A percentile compares a stretch with the other conserved stretches of the same genome.
These are phyloP conservation scores for Globisporangium carolinianum DNA, from an alignment of 352 stramenopile species.

Conservation along the genomic window DNA sequence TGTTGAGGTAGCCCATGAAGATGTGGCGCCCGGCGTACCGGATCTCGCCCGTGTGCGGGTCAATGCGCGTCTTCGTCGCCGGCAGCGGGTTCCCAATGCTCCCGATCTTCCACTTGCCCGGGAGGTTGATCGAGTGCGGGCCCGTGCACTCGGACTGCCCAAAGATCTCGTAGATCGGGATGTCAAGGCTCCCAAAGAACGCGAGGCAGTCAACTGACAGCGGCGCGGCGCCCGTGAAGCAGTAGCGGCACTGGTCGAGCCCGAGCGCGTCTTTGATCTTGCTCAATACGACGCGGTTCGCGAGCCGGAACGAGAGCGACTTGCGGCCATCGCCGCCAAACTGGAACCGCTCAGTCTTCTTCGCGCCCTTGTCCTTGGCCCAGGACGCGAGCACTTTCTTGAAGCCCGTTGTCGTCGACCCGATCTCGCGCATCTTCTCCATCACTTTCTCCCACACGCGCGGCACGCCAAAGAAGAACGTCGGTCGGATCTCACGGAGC, in stretches of 20 bases:
- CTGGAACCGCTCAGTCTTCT: conserved; percentile 56
- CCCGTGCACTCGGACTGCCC: conserved; percentile 91
- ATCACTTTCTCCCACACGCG: conserved; percentile 87
- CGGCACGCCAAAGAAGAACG: conserved; percentile 81
- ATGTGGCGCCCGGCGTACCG: conserved; percentile 61
- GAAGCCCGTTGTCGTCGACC: conserved; percentile 50
- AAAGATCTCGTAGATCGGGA: conserved; percentile 89
- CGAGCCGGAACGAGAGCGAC: conserved; percentile 70
- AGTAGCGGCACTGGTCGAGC: conserved; percentile 74
- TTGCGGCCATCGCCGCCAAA: conserved; percentile 46
- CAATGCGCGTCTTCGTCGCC: conserved; percentile 42
- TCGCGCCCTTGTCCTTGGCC: conserved; percentile 67
- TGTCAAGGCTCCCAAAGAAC: conserved; percentile 92
- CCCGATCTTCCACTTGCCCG: conserved; percentile 83
- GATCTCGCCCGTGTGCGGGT: conserved; percentile 43
- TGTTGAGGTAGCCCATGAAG: conserved; percentile 71
- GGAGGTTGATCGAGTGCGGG: conserved; percentile 62
- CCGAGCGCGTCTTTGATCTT: conserved; percentile 76
- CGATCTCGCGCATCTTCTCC: conserved; percentile 65
- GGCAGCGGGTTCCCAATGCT: conserved; percentile 61
- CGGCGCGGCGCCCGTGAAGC: conserved; percentile 80
- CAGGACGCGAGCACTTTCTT: conserved; percentile 82
- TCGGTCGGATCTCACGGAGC: conserved; percentile 53
- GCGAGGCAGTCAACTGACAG: conserved; percentile 48
- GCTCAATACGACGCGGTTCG: conserved; percentile 73